Evolutionary conservation across 1,139 yeast genomes (phyloP).

Genomic region (Meyerozyma elateridarum): DNA sequence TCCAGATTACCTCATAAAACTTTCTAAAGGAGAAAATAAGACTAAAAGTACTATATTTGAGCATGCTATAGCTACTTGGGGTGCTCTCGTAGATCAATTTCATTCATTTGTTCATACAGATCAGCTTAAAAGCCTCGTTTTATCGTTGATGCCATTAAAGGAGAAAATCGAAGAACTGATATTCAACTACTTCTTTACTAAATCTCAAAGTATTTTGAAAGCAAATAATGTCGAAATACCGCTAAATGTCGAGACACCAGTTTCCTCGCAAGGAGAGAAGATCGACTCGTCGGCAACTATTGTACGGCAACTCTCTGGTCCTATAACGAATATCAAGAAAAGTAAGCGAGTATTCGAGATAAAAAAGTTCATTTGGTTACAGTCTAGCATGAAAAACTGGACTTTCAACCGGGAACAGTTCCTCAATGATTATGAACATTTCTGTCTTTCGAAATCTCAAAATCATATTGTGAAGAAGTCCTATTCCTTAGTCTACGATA

Average conservation of each 20-base stretch:
- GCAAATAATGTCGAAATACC: slow-evolving; percentile 1
- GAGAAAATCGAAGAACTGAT: neutral
- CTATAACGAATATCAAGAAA: slow-evolving; percentile 1
- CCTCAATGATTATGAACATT: slow-evolving; percentile 8
- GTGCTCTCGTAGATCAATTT: neutral
- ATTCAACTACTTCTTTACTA: neutral
- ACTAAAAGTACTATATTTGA: neutral
- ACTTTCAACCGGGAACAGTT: slow-evolving; percentile 15
- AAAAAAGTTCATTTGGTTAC: slow-evolving; percentile 30
- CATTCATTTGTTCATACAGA: neutral
- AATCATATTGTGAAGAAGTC: slow-evolving; percentile 6
- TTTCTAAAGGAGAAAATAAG: neutral
- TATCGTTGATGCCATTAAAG: neutral
- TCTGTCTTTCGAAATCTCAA: slow-evolving; percentile 2
- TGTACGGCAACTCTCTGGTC: slow-evolving; percentile 1
- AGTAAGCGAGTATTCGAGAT: slow-evolving; percentile 8
- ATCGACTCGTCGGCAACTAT: slow-evolving; percentile 1
- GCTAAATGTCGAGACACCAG: neutral
- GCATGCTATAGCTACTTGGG: neutral
- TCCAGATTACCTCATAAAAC: neutral
- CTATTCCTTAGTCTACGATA: slow-evolving; percentile 7
- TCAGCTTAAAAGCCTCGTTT: neutral
- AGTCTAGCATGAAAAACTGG: slow-evolving; percentile 24
- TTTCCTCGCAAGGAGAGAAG: neutral
- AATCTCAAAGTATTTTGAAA: neutral